Evolutionary conservation across 257 asterid species (phyloP).

Genomic region (Fraxinus excelsior): DNA sequence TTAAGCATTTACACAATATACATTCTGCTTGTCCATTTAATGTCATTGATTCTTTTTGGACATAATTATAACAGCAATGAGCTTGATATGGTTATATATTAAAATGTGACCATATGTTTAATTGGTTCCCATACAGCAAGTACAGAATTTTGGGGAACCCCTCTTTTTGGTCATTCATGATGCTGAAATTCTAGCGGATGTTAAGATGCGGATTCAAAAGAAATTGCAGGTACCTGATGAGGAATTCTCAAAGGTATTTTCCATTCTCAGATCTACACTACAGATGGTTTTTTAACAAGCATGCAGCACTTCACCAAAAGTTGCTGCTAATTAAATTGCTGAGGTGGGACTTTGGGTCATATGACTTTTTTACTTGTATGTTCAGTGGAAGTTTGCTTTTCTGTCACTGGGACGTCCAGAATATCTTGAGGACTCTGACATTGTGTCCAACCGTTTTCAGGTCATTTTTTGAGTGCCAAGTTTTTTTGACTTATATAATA

Average conservation of each 20-base stretch:
- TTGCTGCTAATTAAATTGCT: constrained; percentile 11
- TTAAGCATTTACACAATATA: too few relatives aligned
- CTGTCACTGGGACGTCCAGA: constrained; percentile 93
- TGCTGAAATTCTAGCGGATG: constrained; percentile 83
- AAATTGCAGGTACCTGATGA: constrained; percentile 87
- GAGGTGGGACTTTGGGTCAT: constrained; percentile 18
- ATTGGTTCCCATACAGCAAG: constrained; percentile 54
- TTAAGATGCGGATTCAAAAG: constrained; percentile 82
- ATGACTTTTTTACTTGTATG: constrained; percentile 22
- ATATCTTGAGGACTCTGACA: constrained; percentile 85
- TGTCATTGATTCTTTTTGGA: neutral
- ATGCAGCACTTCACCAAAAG: neutral
- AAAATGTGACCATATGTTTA: neutral
- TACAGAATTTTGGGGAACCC: constrained; percentile 95
- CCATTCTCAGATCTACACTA: neutral
- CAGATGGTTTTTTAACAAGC: too few relatives aligned
- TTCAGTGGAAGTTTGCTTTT: constrained; percentile 94
- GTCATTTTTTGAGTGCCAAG: constrained; percentile 35
- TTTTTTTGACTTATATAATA: neutral
- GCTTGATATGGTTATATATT: neutral
- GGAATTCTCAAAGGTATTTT: constrained; percentile 77
- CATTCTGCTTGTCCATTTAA: neutral
- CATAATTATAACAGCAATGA: neutral
- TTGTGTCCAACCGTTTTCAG: constrained; percentile 85
- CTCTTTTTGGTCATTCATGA: constrained; percentile 87